phyloP scores from a whole-genome alignment of 495 filamentous ascomycete genomes.

The Daldinia decipiens region DNA sequence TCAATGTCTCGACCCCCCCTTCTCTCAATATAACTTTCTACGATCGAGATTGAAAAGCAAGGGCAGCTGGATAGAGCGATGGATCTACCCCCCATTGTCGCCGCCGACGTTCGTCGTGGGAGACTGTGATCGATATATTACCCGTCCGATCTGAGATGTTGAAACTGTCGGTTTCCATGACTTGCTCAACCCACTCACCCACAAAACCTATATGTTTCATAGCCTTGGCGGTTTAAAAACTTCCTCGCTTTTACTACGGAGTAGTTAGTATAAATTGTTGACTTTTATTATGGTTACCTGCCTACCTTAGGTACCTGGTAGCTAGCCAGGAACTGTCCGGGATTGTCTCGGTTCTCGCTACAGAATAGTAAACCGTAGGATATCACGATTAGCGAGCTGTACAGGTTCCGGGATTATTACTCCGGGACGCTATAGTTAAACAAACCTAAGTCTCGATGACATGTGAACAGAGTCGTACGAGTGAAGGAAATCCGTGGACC shows the following conservation, averaged over 20 bases:
- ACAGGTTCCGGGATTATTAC: background rate
- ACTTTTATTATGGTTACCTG: background rate
- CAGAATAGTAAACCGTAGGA: background rate
- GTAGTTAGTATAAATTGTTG: background rate
- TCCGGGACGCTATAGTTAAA: background rate
- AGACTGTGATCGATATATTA: background rate
- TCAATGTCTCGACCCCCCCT: background rate
- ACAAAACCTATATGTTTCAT: background rate
- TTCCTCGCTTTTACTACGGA: background rate
- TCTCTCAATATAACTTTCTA: background rate
- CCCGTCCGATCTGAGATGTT: background rate
- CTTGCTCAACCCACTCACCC: background rate
- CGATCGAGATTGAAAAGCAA: conserved; percentile 29
- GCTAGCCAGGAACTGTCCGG: background rate
- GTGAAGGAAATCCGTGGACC: background rate
- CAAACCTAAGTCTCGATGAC: background rate
- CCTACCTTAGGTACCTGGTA: background rate
- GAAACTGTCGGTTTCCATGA: background rate
- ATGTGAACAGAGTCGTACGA: background rate
- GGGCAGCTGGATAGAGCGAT: background rate
- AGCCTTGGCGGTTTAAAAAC: background rate
- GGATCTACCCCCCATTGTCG: background rate
- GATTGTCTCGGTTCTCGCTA: background rate
- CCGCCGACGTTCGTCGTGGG: background rate
- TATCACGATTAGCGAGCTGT: background rate